Evolutionary conservation across 2,329 filamentous ascomycete species (phyloP).

Genomic region (Didymella keratinophila): DNA sequence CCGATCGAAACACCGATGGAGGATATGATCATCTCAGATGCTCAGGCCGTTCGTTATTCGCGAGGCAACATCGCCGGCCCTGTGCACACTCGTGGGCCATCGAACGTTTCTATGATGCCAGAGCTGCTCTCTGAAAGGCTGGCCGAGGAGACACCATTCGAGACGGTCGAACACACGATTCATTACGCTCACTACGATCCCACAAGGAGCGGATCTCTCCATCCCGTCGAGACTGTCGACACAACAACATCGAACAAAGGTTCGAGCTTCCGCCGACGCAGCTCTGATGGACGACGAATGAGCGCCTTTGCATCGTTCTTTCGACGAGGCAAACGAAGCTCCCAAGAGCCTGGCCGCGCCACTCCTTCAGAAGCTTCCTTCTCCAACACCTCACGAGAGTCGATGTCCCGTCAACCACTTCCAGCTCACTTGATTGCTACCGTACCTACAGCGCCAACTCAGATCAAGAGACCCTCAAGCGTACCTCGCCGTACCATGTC

Average conservation of each 20-base stretch:
- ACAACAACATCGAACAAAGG: constrained; percentile 40
- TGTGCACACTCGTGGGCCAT: constrained; percentile 56
- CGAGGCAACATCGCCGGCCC: constrained; percentile 58
- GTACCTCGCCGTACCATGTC: constrained; percentile 83
- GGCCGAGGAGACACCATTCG: constrained; percentile 42
- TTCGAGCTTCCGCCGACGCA: constrained; percentile 39
- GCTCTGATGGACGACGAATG: constrained; percentile 48
- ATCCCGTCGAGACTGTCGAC: constrained; percentile 44
- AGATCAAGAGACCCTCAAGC: constrained; percentile 58
- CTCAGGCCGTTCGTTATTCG: constrained; percentile 58
- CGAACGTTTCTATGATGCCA: constrained; percentile 62
- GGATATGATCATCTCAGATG: constrained; percentile 58
- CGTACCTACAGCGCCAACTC: constrained; percentile 47
- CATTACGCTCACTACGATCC: constrained; percentile 36
- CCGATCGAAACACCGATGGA: constrained; percentile 55
- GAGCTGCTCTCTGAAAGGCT: constrained; percentile 56
- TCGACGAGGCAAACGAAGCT: constrained; percentile 65
- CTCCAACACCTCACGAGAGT: constrained; percentile 89
- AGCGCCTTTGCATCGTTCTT: constrained; percentile 67
- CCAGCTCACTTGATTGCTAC: constrained; percentile 58
- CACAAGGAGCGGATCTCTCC: constrained; percentile 43
- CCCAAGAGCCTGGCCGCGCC: constrained; percentile 59
- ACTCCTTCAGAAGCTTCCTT: constrained; percentile 74
- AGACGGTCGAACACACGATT: constrained; percentile 52
- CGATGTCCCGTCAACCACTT: constrained; percentile 69